Base-by-base conservation (phyloP, 164 flowering plant genomes). In the Liriodendron chinense region DNA sequence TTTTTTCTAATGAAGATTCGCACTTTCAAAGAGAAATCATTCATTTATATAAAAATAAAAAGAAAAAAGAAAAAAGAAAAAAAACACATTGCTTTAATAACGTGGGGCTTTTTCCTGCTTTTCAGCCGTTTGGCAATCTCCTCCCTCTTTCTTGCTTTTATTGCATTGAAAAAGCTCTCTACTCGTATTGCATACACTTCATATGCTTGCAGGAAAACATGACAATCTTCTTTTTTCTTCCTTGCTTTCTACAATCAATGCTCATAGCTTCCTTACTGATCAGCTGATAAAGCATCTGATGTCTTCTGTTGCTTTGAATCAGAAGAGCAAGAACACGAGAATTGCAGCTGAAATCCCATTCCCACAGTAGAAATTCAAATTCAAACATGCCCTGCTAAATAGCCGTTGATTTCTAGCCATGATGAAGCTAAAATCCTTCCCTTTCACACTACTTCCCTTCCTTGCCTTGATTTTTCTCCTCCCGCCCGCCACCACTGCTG, bases 401-500 rank as follows among this genome's bases (percentile, higher is more conserved):
- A 5, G 20, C 26, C 43, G 56, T 53, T 53, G 18, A 16, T 8
- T 16, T 16, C 13, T 48, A 47, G 49, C 24, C 80, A 53, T 53
- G 43, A 75, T 86, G 85, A 71, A 78, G 79, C 75, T 72, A 57
- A 69, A 72, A 68, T 76, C 48, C 25, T 65, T 70, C 57, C 25
- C 72, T 26, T 70, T 71, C 13, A 7, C 65, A 23, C 56, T 21
- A 8, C 9, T 65, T 66, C 25, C 24, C 64, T 69, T 71, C 26
- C 59, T 78, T 75, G 56, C 75, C 48, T 26, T 71, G 12, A 70
- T 79, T 12, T n/a, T 63, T 7, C 47, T 14, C 68, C 64, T 77
- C 72, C 73, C 83, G 24, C 69, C 72, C 69, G 50, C 26, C 21
- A 78, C 74, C 50, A 25, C 50, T 68, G 89, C 89, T 22, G 92